Conservation (phyloP, 768 basidiomycete genomes). For the Tubosaeta brunneosetosa region DNA sequence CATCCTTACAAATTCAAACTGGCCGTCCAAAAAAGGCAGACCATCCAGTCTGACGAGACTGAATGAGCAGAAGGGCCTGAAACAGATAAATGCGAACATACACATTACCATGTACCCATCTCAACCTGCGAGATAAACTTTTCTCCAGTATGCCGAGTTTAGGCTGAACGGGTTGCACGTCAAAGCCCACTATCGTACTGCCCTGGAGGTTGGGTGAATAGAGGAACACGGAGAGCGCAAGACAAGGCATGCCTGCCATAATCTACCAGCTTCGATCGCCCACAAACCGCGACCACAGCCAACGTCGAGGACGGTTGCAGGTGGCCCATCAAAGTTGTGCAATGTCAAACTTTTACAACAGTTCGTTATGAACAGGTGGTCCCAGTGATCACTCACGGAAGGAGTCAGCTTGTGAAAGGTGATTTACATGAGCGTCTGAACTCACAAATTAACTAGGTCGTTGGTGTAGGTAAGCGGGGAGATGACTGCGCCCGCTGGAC, state of each 20-base stretch:
- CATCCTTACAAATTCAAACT: conserved; percentile 67
- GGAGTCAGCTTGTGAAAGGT: conserved; percentile 2
- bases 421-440: conserved; percentile 4
- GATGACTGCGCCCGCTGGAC: conserved; percentile 46
- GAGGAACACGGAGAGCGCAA: not conserved
- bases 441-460: conserved; percentile 53
- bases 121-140: conserved; percentile 45
- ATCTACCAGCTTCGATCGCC: conserved; percentile 63
- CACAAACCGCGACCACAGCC: conserved; percentile 72
- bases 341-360: conserved; percentile 50
- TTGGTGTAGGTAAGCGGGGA: conserved; percentile 52
- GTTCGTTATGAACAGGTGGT: conserved; percentile 56
- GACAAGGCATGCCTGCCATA: conserved; percentile 51
- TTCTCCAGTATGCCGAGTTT: conserved; percentile 33
- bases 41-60: conserved; percentile 50
- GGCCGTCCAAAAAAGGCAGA: conserved; percentile 51
- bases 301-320: conserved; percentile 54
- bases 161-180: conserved; percentile 54
- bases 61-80: conserved; percentile 5
- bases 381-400: conserved; percentile 60
- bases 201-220: conserved; percentile 33
- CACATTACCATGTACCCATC: conserved; percentile 70
- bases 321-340: conserved; percentile 49
- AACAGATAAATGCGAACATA: conserved; percentile 22
- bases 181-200: conserved; percentile 56